phyloP scores from a whole-genome alignment of 108 stramenopile species.

The Epithemia pelagica region DNA sequence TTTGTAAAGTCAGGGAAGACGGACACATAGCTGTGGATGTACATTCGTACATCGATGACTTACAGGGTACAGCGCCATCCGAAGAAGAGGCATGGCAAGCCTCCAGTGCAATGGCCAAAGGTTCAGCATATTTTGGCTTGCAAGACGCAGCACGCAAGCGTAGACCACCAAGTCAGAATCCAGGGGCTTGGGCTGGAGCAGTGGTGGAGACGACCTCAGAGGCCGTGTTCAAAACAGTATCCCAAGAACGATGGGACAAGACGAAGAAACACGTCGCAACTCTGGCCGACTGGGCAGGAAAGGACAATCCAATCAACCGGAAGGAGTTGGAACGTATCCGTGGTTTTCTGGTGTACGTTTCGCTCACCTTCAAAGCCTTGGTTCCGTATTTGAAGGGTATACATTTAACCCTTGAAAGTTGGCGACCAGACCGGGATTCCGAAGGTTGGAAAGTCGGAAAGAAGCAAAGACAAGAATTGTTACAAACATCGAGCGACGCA shows the following conservation, averaged over 20 bases:
- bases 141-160: slow-evolving; percentile 40
- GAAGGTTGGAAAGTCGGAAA: slow-evolving; percentile 33
- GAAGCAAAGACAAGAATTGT: no score
- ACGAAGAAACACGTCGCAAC: slow-evolving; percentile 2
- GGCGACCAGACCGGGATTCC: slow-evolving; percentile 27
- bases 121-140: slow-evolving; percentile 14
- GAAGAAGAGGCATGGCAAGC: slow-evolving; percentile 19
- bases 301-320: slow-evolving; percentile 7
- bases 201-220: slow-evolving; percentile 12
- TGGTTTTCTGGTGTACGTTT: no score
- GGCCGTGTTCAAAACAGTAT: slow-evolving; percentile 12
- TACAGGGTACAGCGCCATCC: slow-evolving; percentile 2
- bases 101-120: slow-evolving; percentile 2
- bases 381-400: slow-evolving; percentile 43
- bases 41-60: slow-evolving; percentile 29
- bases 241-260: slow-evolving; percentile 24
- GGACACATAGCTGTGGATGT: slow-evolving; percentile 19
- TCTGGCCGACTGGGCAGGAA: no score
- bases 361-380: slow-evolving; percentile 19
- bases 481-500: no score
- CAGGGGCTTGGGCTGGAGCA: slow-evolving; percentile 17
- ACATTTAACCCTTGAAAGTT: slow-evolving; percentile 29
- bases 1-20: slow-evolving; percentile 22
- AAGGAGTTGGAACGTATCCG: slow-evolving; percentile 5
- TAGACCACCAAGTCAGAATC: slow-evolving; percentile 7